Conservation (phyloP, 345 rosid species). For the Microcos paniculata region DNA sequence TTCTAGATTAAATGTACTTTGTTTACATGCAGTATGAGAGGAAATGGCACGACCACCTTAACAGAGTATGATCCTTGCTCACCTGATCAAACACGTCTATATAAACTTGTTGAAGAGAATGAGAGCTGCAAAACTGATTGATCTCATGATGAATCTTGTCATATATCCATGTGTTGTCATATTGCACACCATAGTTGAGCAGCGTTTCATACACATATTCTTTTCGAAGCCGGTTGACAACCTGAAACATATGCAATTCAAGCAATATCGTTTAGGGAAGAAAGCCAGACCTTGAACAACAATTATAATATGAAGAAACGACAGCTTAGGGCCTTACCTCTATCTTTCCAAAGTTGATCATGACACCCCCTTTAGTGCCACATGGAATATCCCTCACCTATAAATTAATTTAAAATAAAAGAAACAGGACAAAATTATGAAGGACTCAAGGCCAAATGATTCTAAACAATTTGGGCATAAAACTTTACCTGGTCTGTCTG, state of each 20-base stretch:
- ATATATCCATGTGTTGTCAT: conserved; percentile 93
- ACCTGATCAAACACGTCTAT: conserved; percentile 98
- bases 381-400: conserved; percentile 94
- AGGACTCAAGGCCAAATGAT: background rate
- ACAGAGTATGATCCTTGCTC: conserved; percentile 8
- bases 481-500: conserved; percentile 76
- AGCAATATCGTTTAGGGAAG: conserved; percentile 9
- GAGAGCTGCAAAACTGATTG: conserved; percentile 97
- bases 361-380: conserved; percentile 94
- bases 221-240: conserved; percentile 78
- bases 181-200: conserved; percentile 78
- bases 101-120: conserved; percentile 90
- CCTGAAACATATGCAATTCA: conserved; percentile 37
- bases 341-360: conserved; percentile 93
- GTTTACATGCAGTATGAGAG: background rate
- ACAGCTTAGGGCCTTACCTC: conserved; percentile 46
- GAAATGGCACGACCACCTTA: background rate
- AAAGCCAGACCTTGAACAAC: conserved; percentile 5
- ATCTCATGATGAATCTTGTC: conserved; percentile 99
- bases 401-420: background rate
- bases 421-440: conserved; percentile 3
- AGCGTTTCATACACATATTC: conserved; percentile 81
- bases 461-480: conserved; percentile 3
- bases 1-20: background rate
- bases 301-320: background rate